A percentile compares a stretch with the other conserved stretches of the same genome.
Evolutionary conservation across 2,329 filamentous ascomycete genomes (phyloP).

Genomic region (Nannizziopsis barbatae): DNA sequence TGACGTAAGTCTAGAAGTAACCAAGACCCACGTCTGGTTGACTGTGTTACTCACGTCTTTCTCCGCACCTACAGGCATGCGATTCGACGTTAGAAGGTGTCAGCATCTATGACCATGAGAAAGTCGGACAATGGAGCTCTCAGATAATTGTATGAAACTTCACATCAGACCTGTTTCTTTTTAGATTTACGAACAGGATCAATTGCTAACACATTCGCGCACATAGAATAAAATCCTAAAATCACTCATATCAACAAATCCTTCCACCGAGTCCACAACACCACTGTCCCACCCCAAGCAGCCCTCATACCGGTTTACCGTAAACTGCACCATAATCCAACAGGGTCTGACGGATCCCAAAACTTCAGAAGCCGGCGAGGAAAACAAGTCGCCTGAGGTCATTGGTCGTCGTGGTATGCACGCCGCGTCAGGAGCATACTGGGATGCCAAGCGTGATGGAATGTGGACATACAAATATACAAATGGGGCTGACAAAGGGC

Average conservation of each 20-base stretch:
- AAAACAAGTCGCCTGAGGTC: constrained; percentile 31
- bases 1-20: constrained; percentile 49
- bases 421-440: constrained; percentile 40
- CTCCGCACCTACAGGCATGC: constrained; percentile 54
- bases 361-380: constrained; percentile 22
- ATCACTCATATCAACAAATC: constrained; percentile 33
- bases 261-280: constrained; percentile 17
- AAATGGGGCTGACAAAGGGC: constrained; percentile 35
- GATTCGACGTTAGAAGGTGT: constrained; percentile 61
- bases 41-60: constrained; percentile 11
- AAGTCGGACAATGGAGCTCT: constrained; percentile 81
- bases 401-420: constrained; percentile 64
- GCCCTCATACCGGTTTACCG: constrained; percentile 79
- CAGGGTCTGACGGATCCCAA: constrained; percentile 54
- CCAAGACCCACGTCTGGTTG: too few relatives aligned
- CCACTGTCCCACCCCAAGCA: constrained; percentile 20
- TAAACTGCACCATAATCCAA: constrained; percentile 97
- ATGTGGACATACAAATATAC: constrained; percentile 45
- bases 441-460: constrained; percentile 42
- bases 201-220: not conserved
- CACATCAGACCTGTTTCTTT: not conserved
- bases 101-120: constrained; percentile 75
- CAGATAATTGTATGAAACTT: constrained; percentile 65
- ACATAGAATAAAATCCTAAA: constrained; percentile 32
- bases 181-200: not conserved